phyloP scores from a whole-genome alignment of 495 filamentous ascomycete genomes.

The Massariosphaeria phaeospora region DNA sequence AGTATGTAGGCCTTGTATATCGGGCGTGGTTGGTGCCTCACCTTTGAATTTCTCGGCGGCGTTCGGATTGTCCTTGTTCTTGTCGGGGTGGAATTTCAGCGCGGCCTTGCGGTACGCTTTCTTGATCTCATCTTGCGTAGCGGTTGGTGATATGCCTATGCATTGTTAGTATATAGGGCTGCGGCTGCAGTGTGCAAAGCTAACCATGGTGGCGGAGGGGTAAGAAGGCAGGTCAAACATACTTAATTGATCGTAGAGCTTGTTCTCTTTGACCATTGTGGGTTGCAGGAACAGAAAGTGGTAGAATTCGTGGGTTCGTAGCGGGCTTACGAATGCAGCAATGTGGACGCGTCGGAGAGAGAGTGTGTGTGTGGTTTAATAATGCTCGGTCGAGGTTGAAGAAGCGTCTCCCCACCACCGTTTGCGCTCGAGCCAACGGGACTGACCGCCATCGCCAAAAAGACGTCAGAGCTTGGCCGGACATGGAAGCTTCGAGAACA shows the following conservation, averaged over 20 bases:
- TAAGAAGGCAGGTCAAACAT: conserved; percentile 16
- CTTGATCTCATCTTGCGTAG: conserved; percentile 90
- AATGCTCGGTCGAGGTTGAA: neutral
- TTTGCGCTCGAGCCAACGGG: conserved; percentile 20
- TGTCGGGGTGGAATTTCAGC: conserved; percentile 92
- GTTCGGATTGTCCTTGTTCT: conserved; percentile 85
- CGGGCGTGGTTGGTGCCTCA: conserved; percentile 43
- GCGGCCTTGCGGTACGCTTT: conserved; percentile 78
- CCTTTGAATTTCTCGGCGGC: conserved; percentile 78
- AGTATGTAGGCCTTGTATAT: conserved; percentile 14
- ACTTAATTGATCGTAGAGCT: conserved; percentile 44
- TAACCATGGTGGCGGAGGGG: neutral
- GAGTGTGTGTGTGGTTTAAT: conserved; percentile 3
- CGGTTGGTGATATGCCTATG: conserved; percentile 63
- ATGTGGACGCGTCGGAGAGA: too few species aligned
- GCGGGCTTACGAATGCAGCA: too few species aligned
- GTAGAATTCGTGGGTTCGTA: too few species aligned
- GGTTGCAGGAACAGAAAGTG: neutral
- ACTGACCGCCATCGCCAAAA: conserved; percentile 3
- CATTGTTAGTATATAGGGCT: neutral
- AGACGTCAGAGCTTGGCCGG: conserved; percentile 23
- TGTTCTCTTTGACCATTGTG: conserved; percentile 43
- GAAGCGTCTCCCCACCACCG: conserved; percentile 5
- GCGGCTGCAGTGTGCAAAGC: neutral
- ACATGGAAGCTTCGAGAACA: conserved; percentile 26